Evolutionary conservation across 129 eudicot genomes (phyloP).

Genomic region (Pittosporum tobira): DNA sequence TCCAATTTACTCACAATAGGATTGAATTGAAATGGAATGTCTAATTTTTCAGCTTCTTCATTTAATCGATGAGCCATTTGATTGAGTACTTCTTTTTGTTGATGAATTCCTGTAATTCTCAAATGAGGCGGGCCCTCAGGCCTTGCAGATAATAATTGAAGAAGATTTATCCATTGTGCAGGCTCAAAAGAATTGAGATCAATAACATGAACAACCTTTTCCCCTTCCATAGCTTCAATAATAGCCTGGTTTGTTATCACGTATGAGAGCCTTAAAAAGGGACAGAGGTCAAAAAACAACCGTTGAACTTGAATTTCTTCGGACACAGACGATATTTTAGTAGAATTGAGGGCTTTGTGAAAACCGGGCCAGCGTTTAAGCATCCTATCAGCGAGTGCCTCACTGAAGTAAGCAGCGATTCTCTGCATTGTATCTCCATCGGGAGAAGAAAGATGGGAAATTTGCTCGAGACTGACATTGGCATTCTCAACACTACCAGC

Average conservation of each 20-base stretch:
- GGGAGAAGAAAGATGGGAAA: constrained; percentile 81
- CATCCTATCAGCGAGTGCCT: constrained; percentile 72
- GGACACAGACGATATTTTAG: constrained; percentile 33
- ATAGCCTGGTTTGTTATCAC: constrained; percentile 77
- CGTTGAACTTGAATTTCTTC: constrained; percentile 55
- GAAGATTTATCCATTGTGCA: constrained; percentile 76
- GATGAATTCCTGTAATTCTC: constrained; percentile 83
- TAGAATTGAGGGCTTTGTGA: constrained; percentile 62
- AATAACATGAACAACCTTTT: constrained; percentile 77
- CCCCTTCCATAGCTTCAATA: constrained; percentile 93
- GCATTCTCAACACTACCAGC: constrained; percentile 80
- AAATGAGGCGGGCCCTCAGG: constrained; percentile 99
- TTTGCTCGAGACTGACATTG: constrained; percentile 86
- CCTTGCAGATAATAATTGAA: constrained; percentile 76
- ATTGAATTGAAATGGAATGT: constrained; percentile 83
- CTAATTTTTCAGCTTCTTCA: constrained; percentile 84
- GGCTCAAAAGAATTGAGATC: constrained; percentile 83
- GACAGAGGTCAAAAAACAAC: constrained; percentile 75
- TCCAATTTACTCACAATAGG: constrained; percentile 62
- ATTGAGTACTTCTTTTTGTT: constrained; percentile 69
- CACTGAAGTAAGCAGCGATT: constrained; percentile 76
- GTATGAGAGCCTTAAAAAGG: constrained; percentile 69
- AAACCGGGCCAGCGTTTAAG: constrained; percentile 85
- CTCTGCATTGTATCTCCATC: constrained; percentile 96
- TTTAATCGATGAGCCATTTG: constrained; percentile 72